These are phyloP conservation scores for Colletotrichum sp. DNA, from an alignment of 2,329 filamentous ascomycete genomes.

Conservation along the genomic window DNA sequence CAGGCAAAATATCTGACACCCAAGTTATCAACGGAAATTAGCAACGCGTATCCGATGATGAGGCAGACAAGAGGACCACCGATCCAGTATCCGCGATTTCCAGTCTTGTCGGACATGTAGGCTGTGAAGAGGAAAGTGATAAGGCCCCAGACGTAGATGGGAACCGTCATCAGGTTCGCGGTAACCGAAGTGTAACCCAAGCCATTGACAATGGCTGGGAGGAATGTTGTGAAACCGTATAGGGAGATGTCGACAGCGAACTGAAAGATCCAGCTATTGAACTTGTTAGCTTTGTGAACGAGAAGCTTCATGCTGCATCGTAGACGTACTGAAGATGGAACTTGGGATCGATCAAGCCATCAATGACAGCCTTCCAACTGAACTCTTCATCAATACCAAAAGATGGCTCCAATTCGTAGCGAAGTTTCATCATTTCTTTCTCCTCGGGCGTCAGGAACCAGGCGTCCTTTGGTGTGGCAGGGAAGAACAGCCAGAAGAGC, in stretches of 20 bases:
- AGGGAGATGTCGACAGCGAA: constrained; percentile 37
- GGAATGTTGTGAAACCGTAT: constrained; percentile 37
- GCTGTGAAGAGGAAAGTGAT: constrained; percentile 29
- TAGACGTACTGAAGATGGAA: constrained; percentile 31
- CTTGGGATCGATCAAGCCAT: constrained; percentile 33
- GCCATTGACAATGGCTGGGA: constrained; percentile 38
- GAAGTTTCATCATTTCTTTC: constrained; percentile 27
- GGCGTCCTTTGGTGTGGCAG: constrained; percentile 29
- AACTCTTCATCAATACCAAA: constrained; percentile 24
- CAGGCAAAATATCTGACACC: constrained; percentile 32
- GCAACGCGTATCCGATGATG: constrained; percentile 32
- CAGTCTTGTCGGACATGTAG: constrained; percentile 28
- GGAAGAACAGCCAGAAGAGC: constrained; percentile 30
- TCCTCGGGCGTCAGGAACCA: constrained; percentile 31
- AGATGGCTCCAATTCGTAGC: constrained; percentile 15
- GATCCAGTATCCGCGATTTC: constrained; percentile 27
- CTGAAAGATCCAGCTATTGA: constrained; percentile 17
- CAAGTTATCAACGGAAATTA: constrained; percentile 31
- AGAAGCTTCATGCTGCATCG: background rate
- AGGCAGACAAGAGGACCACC: constrained; percentile 28
- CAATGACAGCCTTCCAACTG: constrained; percentile 27
- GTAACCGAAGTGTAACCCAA: constrained; percentile 35
- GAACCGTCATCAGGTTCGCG: constrained; percentile 40
- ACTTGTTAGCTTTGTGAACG: constrained; percentile 16
- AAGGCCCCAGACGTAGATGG: constrained; percentile 32